Conservation (phyloP, 78 protist species). For the Planoprotostelium fungivorum region DNA sequence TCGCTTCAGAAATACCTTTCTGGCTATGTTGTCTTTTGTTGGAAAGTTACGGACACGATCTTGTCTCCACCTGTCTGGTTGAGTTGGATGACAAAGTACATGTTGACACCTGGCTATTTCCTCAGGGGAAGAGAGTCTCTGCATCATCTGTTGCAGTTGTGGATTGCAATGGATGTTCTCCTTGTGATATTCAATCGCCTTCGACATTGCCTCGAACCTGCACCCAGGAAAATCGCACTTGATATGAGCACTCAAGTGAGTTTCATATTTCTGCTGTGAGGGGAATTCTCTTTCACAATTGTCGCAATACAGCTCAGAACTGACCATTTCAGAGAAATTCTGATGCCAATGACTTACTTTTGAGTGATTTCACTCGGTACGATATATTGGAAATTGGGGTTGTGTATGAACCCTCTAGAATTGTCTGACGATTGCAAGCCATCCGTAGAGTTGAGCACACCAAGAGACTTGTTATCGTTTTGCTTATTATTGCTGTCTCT, state of each 20-base stretch:
- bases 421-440: neutral
- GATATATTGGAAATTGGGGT: neutral
- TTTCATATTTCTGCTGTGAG: neutral
- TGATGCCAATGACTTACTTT: too few species aligned
- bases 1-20: neutral
- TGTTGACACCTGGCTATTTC: neutral
- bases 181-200: neutral
- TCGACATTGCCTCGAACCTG: neutral
- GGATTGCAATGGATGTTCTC: neutral
- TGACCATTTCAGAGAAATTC: neutral
- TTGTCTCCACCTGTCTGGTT: neutral
- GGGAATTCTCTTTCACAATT: neutral
- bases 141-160: neutral
- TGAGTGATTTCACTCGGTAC: neutral
- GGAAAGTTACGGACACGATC: neutral
- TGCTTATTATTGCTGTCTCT: too few species aligned
- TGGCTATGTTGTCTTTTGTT: neutral
- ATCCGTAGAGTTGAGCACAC: neutral
- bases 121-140: neutral
- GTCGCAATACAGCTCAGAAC: neutral
- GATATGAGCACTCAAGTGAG: neutral
- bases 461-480: too few species aligned
- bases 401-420: neutral
- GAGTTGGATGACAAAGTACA: neutral
- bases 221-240: neutral